Evolutionary conservation across 2,329 filamentous ascomycete genomes (phyloP), one percentile per base, ranked within the genome.

Genomic region (Tolypocladium paradoxum): DNA sequence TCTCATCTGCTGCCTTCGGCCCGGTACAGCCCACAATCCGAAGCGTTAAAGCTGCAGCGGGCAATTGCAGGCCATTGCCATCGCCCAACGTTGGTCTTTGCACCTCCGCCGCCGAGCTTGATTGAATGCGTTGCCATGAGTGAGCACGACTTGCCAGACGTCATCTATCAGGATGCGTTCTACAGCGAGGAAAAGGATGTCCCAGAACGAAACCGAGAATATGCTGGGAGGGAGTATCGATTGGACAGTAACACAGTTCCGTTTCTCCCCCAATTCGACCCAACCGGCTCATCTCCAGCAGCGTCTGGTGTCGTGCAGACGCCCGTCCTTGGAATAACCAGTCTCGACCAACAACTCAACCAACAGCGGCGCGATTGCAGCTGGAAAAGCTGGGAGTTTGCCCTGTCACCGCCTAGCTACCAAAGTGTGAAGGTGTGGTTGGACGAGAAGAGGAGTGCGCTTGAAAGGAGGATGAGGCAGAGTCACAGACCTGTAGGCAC

Each of bases 121-220:
- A 46, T 40, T 11, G 58, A 68, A 16, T 47, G 53, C 11, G 35
- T 55, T 6, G 58, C 62, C 1, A 52, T 68, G 49, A 58, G 58
- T 9, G 62, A 64, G 1, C 46, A 63, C 34, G 38, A 55, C 16
- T 43, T 83, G 9, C 86, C 87, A 0, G 76, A 84, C 54, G 78
- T 87, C 16, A 78, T 96, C 49, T 95, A 96, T 58, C 88, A 90
- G 66, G 84, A 90, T 64, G 85, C 91, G 0, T 91, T 85, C 62
- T 97, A 96, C 65, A 88, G 90, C 60, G 77, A 88, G 31, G 89
- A 95, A 56, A 77, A 76, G 50, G 93, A 97, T 68, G 87, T 96
- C 0, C 90, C 91, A 14, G 78, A 85, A 38, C 80, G 85, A 51
- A 70, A 78, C 34, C 78, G 89, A 51, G 90, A 96, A 68, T 97